Evolutionary conservation across 257 asterid genomes (phyloP).

Genomic region (Solanum lignicaule): DNA sequence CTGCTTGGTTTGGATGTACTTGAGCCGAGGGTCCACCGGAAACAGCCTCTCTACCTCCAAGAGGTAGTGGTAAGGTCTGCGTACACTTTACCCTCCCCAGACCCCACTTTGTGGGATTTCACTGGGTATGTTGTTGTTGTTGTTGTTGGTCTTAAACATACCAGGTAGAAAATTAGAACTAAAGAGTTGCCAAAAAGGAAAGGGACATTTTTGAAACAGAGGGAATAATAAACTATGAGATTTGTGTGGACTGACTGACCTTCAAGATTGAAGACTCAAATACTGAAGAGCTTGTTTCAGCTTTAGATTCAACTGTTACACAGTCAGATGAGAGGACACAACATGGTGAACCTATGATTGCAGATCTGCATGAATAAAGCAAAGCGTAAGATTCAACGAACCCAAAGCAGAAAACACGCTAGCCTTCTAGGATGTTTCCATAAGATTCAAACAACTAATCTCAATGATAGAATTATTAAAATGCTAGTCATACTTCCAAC

Average conservation of each 20-base stretch:
- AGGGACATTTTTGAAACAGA: neutral
- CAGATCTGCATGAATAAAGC: slow-evolving; percentile 41
- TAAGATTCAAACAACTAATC: neutral
- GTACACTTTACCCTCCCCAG: no score
- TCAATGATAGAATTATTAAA: neutral
- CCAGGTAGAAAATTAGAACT: neutral
- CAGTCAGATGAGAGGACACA: slow-evolving; percentile 30
- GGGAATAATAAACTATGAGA: neutral
- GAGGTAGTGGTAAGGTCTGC: no score
- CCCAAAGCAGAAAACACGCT: neutral
- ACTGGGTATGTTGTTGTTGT: no score
- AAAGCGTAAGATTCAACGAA: neutral
- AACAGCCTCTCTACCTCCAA: no score
- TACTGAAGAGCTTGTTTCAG: slow-evolving; percentile 27
- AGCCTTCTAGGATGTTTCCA: neutral
- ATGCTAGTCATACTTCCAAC: neutral
- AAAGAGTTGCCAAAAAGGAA: neutral
- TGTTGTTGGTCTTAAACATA: no score
- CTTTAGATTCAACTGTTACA: slow-evolving; percentile 20
- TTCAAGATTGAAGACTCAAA: slow-evolving; percentile 36
- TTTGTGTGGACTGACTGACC: slow-evolving; percentile 35
- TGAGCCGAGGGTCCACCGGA: no score
- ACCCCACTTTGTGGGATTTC: no score
- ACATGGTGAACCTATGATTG: slow-evolving; percentile 35
- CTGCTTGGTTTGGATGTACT: no score